Conservation (phyloP, 345 rosid species). For the Acer yangbiense region DNA sequence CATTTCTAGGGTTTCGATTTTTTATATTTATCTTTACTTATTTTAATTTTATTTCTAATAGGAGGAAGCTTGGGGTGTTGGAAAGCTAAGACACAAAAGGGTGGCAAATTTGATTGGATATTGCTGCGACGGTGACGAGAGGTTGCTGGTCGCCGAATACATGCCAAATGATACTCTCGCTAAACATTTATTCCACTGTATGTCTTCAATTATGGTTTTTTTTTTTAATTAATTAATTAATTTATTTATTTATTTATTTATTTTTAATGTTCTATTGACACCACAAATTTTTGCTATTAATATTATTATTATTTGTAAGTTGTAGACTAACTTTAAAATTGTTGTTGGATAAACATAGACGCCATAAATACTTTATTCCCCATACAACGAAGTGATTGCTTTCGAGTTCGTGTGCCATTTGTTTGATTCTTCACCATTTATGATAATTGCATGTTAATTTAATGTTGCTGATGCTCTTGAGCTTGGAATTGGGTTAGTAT, state of each 20-base stretch:
- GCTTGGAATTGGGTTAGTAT: conserved; percentile 3
- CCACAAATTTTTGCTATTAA: background rate
- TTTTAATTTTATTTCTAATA: conserved; percentile 22
- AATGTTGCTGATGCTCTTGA: background rate
- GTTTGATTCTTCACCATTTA: background rate
- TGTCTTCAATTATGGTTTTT: conserved; percentile 24
- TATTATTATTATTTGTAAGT: background rate
- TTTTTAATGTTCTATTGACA: background rate
- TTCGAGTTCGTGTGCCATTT: background rate
- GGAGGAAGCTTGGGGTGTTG: conserved; percentile 87
- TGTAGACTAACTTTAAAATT: no score
- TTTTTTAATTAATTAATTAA: background rate
- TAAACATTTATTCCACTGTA: conserved; percentile 92
- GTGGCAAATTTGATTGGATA: conserved; percentile 90
- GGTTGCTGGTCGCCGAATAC: conserved; percentile 85
- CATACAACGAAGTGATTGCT: background rate
- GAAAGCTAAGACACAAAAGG: conserved; percentile 70
- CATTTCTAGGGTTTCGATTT: conserved; percentile 26
- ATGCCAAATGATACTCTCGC: conserved; percentile 87
- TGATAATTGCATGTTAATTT: background rate
- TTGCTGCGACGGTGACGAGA: conserved; percentile 95
- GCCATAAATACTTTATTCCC: background rate
- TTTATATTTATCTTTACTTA: background rate
- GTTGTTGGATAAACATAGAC: background rate
- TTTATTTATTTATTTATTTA: background rate